phyloP scores from a whole-genome alignment of 1,284 basidiomycete species.

The Leccinum griseonigrum region DNA sequence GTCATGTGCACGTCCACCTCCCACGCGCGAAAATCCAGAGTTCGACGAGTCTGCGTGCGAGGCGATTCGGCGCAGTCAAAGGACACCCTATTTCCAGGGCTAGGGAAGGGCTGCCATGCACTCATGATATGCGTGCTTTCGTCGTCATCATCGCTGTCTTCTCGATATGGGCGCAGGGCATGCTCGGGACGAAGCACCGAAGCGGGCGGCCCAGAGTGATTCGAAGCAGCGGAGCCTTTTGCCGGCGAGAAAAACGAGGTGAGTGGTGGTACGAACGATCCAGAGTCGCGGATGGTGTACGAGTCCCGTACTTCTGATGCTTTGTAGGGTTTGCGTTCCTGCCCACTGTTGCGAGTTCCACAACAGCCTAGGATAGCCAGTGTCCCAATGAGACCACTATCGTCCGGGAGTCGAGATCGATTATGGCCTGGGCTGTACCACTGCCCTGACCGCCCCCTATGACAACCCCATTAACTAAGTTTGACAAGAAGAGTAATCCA shows the following conservation, averaged over 20 bases:
- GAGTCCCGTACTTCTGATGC: slow-evolving; percentile 31
- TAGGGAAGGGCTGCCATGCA: slow-evolving; percentile 73
- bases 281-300: slow-evolving; percentile 31
- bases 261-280: slow-evolving; percentile 45
- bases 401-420: slow-evolving; percentile 73
- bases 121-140: slow-evolving; percentile 82
- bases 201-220: slow-evolving; percentile 60
- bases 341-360: slow-evolving; percentile 48
- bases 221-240: slow-evolving; percentile 28
- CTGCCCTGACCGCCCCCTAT: slow-evolving; percentile 88
- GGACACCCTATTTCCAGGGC: slow-evolving; percentile 49
- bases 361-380: slow-evolving; percentile 74
- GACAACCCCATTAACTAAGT: slow-evolving; percentile 77
- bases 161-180: slow-evolving; percentile 69
- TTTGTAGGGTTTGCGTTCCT: slow-evolving; percentile 26
- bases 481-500: slow-evolving; percentile 76
- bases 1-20: slow-evolving; percentile 75
- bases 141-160: slow-evolving; percentile 74
- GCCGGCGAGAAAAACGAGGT: slow-evolving; percentile 24
- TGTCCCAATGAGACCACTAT: slow-evolving; percentile 84
- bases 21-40: slow-evolving; percentile 75
- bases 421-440: slow-evolving; percentile 88
- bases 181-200: slow-evolving; percentile 78
- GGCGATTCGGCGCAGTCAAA: slow-evolving; percentile 30
- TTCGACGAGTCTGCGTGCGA: slow-evolving; percentile 35